These are phyloP conservation scores for Lodderomyces oxycetoniae DNA, from an alignment of 1,139 yeast genomes.

Conservation along the genomic window DNA sequence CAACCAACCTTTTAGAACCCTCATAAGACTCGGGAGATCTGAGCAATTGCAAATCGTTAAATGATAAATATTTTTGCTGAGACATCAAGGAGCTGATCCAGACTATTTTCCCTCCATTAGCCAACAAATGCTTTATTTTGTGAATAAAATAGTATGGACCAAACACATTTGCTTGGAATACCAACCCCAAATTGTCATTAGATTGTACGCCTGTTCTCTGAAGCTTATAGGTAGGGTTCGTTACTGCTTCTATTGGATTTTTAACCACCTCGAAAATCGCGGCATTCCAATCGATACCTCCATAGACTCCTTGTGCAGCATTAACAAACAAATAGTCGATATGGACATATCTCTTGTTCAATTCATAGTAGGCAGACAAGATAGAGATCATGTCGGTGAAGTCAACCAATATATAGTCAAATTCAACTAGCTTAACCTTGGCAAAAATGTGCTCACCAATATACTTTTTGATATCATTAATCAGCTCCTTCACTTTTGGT, in stretches of 20 bases:
- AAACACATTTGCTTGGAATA: constrained; percentile 92
- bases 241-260: constrained; percentile 73
- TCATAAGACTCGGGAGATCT: constrained; percentile 71
- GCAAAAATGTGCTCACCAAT: constrained; percentile 29
- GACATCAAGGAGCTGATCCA: constrained; percentile 89
- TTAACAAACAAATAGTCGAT: constrained; percentile 79
- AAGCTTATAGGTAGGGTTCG: constrained; percentile 77
- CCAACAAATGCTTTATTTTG: constrained; percentile 49
- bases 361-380: constrained; percentile 66
- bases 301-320: constrained; percentile 85
- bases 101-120: constrained; percentile 56
- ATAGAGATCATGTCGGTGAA: constrained; percentile 89
- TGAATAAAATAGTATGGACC: constrained; percentile 86
- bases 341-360: constrained; percentile 55
- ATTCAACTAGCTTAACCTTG: constrained; percentile 51
- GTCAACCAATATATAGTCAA: constrained; percentile 82
- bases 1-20: constrained; percentile 86
- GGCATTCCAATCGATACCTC: constrained; percentile 78
- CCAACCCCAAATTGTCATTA: constrained; percentile 71
- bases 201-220: constrained; percentile 74
- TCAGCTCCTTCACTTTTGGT: constrained; percentile 77
- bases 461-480: constrained; percentile 52
- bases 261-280: constrained; percentile 63
- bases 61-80: constrained; percentile 61
- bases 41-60: constrained; percentile 69